phyloP scores from a whole-genome alignment of 495 filamentous ascomycete genomes.

The Tuber calosporum region DNA sequence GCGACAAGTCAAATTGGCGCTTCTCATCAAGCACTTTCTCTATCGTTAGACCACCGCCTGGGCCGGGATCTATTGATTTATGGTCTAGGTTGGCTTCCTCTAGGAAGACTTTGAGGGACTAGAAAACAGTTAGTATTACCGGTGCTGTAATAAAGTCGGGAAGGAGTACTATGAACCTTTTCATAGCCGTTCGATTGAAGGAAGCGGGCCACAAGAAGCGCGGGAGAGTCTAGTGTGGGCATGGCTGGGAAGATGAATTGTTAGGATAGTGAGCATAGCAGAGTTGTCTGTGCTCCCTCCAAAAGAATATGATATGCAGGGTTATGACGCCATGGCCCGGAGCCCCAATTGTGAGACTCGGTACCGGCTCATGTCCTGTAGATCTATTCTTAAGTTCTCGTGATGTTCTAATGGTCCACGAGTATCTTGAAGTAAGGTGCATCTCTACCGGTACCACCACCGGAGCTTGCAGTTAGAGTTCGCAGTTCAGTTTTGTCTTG shows the following conservation, averaged over 20 bases:
- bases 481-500: background rate
- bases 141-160: background rate
- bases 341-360: background rate
- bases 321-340: background rate
- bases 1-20: constrained; percentile 53
- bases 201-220: constrained; percentile 56
- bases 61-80: constrained; percentile 43
- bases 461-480: background rate
- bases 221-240: constrained; percentile 47
- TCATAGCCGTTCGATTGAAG: constrained; percentile 55
- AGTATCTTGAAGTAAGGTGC: background rate
- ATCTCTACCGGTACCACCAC: background rate
- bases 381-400: background rate
- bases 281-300: background rate
- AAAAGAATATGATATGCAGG: background rate
- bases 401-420: background rate
- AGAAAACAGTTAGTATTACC: constrained; percentile 11
- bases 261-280: too few species aligned
- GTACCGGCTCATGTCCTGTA: background rate
- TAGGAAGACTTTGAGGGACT: constrained; percentile 56
- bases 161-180: constrained; percentile 43
- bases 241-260: constrained; percentile 29
- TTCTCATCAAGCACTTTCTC: constrained; percentile 62
- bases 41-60: constrained; percentile 52
- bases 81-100: constrained; percentile 54